Percentiles rank a stretch among this genome's conserved stretches.
phyloP scores from a whole-genome alignment of 2,329 filamentous ascomycete species.

The Rasamsonia emersonii region DNA sequence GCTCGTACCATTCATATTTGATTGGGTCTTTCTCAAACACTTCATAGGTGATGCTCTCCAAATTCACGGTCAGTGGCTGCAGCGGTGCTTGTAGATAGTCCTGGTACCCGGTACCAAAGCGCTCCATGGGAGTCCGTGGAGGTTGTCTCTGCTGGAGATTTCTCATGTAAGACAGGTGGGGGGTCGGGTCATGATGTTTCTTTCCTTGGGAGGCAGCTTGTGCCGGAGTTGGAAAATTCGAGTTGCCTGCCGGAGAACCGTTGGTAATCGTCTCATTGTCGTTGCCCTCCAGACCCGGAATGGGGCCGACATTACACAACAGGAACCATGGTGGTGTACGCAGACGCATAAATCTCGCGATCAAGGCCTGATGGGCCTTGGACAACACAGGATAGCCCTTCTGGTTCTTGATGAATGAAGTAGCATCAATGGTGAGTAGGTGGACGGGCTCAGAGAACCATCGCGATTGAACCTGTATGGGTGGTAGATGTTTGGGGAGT shows the following conservation, averaged over 20 bases:
- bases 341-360: slow-evolving; percentile 50
- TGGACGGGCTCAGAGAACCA: slow-evolving; percentile 58
- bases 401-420: slow-evolving; percentile 49
- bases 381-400: slow-evolving; percentile 52
- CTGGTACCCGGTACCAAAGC: slow-evolving; percentile 66
- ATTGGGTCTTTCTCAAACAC: slow-evolving; percentile 98
- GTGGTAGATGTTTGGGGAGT: slow-evolving; percentile 53
- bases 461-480: slow-evolving; percentile 46
- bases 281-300: slow-evolving; percentile 38
- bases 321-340: slow-evolving; percentile 52
- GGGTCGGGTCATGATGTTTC: slow-evolving; percentile 48
- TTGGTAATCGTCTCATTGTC: slow-evolving; percentile 13
- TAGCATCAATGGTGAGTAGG: slow-evolving; percentile 44
- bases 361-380: slow-evolving; percentile 49
- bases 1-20: slow-evolving; percentile 94
- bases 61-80: slow-evolving; percentile 89
- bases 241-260: slow-evolving; percentile 13
- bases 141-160: slow-evolving; percentile 78
- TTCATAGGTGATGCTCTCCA: slow-evolving; percentile 96
- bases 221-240: slow-evolving; percentile 59
- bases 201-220: slow-evolving; percentile 48
- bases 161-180: slow-evolving; percentile 71
- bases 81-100: slow-evolving; percentile 94
- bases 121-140: slow-evolving; percentile 53
- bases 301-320: slow-evolving; percentile 48